Evolutionary conservation across 2,329 filamentous ascomycete species (phyloP).

Genomic region (Fusarium poae): DNA sequence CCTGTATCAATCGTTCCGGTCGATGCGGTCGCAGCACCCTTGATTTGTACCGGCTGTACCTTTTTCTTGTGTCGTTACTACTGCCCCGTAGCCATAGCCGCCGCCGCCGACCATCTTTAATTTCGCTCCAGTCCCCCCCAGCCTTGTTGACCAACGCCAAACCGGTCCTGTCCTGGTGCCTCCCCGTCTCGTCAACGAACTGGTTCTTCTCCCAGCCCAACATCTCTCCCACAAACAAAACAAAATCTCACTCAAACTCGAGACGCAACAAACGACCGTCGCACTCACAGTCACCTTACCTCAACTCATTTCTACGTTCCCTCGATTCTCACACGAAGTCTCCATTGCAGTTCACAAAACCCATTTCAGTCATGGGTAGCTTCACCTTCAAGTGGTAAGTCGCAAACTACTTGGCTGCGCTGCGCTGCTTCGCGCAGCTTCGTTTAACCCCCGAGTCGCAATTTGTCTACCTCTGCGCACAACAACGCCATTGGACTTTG

Average conservation of each 20-base stretch:
- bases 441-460: slow-evolving; percentile 13
- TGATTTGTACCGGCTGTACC: slow-evolving; percentile 35
- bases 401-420: slow-evolving; percentile 12
- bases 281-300: slow-evolving; percentile 19
- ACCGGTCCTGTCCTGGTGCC: slow-evolving; percentile 43
- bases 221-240: slow-evolving; percentile 44
- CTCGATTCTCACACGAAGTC: slow-evolving; percentile 28
- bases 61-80: slow-evolving; percentile 35
- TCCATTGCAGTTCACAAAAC: slow-evolving; percentile 32
- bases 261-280: slow-evolving; percentile 33
- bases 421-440: slow-evolving; percentile 19
- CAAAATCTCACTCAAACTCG: slow-evolving; percentile 37
- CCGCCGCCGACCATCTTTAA: slow-evolving; percentile 47
- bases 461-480: slow-evolving; percentile 19
- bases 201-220: slow-evolving; percentile 44
- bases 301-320: slow-evolving; percentile 29
- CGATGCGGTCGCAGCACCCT: slow-evolving; percentile 33
- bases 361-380: slow-evolving; percentile 68
- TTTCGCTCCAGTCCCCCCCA: slow-evolving; percentile 46
- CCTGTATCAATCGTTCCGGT: slow-evolving; percentile 37
- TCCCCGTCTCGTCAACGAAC: slow-evolving; percentile 34
- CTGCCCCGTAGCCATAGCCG: slow-evolving; percentile 27
- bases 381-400: slow-evolving; percentile 79
- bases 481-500: slow-evolving; percentile 33
- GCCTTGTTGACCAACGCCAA: slow-evolving; percentile 44